Base-by-base conservation (phyloP, 108 stramenopile genomes). In the Craspedostauros australis region DNA sequence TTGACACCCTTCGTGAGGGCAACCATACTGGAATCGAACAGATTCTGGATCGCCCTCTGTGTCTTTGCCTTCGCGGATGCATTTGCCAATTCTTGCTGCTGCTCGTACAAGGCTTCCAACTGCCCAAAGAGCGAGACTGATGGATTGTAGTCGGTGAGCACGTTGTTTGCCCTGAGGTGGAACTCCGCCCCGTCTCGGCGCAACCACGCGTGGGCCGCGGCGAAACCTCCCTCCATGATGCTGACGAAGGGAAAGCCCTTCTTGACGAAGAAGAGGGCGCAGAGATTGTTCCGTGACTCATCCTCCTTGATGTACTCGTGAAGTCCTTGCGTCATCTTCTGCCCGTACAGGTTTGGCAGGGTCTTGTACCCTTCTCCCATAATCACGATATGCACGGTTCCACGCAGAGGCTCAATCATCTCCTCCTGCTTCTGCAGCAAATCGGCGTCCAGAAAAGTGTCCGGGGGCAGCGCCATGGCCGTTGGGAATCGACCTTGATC, bases 221-320 rank as follows among this genome's bases (percentile, higher is more conserved):
- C 88, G 57, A 94, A 94, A 2, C 92, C 92, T 12, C 94, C 94
- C 24, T 86, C 84, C n/a, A 95, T 56, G 12, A 93, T 50, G 14
- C 86, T 88, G n/a, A 95, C 90, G 61, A 88, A 95, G 5, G 92
- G 92, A 60, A 91, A 95, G 0, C 92, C 94, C 56, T 66, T 78
- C 60, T 93, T 93, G 19, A 91, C 24, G 55, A 95, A 92, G 71
- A 92, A 93, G 11, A 86, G 73, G 19, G 91, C 90, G 43, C 86
- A 88, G 49, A 52, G 65, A 27, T 73, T 71, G 20, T 77, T 88
- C 18, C 91, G 70, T 27, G 77, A 72, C 8, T 84, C 71, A 45
- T 92, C 91, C 67, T 88, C 82, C 5, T 21, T 20, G 2, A 79
- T 79, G 30, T 52, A 51, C 21, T 66, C 66, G 30, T 69, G 57